A percentile compares a stretch with the other conserved stretches of the same genome.
Conservation (phyloP, 1,284 basidiomycete species). For the Cystobasidium sp. region DNA sequence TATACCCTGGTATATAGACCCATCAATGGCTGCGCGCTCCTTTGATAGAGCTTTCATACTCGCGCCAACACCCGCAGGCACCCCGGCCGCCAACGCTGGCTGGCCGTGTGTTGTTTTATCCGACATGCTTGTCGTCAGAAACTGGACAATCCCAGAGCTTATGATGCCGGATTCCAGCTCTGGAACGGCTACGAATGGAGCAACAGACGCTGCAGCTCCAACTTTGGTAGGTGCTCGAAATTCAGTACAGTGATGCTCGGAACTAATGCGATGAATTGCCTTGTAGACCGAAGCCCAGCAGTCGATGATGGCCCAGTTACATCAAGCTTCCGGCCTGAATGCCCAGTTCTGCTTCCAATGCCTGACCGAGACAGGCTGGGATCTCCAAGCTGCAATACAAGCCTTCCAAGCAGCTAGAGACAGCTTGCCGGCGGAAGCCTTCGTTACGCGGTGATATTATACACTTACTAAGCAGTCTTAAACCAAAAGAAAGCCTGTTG, state of each 20-base stretch:
- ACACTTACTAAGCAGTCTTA: neutral
- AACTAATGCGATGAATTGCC: neutral
- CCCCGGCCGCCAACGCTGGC: constrained; percentile 77
- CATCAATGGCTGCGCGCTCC: constrained; percentile 72
- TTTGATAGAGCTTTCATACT: constrained; percentile 93
- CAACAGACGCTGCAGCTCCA: constrained; percentile 23
- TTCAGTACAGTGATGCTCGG: neutral
- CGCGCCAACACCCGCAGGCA: constrained; percentile 75
- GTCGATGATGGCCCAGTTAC: constrained; percentile 67
- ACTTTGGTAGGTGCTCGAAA: constrained; percentile 37
- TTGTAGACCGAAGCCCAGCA: constrained; percentile 61
- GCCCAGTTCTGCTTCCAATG: constrained; percentile 77
- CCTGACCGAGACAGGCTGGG: constrained; percentile 77
- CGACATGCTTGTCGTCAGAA: constrained; percentile 81
- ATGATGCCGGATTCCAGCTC: constrained; percentile 64
- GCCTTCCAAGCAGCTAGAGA: constrained; percentile 69
- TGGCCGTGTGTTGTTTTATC: constrained; percentile 91
- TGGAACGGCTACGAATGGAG: constrained; percentile 49
- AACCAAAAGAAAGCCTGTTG: neutral
- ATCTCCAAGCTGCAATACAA: constrained; percentile 69
- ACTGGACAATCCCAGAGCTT: constrained; percentile 71
- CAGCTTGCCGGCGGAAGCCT: constrained; percentile 54
- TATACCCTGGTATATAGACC: constrained; percentile 52
- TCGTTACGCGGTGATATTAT: constrained; percentile 41
- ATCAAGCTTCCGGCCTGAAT: constrained; percentile 74